Evolutionary conservation across 768 basidiomycete species (phyloP).

Genomic region (Naganishia friedmannii): DNA sequence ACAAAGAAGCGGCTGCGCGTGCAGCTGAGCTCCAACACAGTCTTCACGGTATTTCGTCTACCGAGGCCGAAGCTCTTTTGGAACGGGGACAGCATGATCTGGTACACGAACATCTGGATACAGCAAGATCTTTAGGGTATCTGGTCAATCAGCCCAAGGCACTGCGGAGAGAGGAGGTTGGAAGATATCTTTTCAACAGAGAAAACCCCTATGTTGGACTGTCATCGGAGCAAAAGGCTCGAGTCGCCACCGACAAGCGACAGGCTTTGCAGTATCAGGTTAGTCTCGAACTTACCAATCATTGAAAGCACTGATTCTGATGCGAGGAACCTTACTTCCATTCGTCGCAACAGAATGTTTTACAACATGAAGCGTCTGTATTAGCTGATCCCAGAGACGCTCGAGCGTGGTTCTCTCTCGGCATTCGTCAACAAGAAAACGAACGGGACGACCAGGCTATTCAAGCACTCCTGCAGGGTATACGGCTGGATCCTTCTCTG

Average conservation of each 20-base stretch:
- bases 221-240: conserved; percentile 6
- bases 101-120: conserved; percentile 10
- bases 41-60: conserved; percentile 9
- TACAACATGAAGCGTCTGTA: conserved; percentile 85
- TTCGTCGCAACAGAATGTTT: conserved; percentile 64
- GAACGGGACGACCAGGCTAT: conserved; percentile 90
- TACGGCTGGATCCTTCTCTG: conserved; percentile 74
- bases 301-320: too few relatives aligned
- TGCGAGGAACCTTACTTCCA: conserved; percentile 27
- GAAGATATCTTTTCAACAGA: conserved; percentile 47
- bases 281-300: too few relatives aligned
- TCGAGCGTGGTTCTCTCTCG: conserved; percentile 81
- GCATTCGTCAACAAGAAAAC: conserved; percentile 96
- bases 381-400: conserved; percentile 71
- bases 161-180: conserved; percentile 31
- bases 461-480: conserved; percentile 72
- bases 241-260: conserved; percentile 8
- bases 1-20: background rate
- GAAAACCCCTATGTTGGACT: conserved; percentile 42
- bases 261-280: conserved; percentile 30
- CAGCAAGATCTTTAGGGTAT: conserved; percentile 19
- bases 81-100: background rate
- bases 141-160: conserved; percentile 32
- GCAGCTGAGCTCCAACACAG: background rate
- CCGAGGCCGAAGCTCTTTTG: background rate